These are phyloP conservation scores for Ophiostoma australiae DNA, from an alignment of 2,329 filamentous ascomycete species.

Conservation along the genomic window DNA sequence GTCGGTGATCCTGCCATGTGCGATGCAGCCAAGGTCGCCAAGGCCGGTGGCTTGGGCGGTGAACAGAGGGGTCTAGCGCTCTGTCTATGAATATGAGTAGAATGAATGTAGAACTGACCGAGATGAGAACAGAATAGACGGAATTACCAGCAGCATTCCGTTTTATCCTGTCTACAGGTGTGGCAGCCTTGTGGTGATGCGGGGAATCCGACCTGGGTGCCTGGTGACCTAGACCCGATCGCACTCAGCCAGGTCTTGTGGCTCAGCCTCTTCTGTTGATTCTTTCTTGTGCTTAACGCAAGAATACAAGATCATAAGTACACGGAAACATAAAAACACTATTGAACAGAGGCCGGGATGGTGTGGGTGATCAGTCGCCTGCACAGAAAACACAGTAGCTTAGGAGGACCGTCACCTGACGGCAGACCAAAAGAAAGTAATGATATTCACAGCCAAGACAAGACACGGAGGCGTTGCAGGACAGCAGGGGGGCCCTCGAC, in stretches of 20 bases:
- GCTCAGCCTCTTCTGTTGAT: neutral
- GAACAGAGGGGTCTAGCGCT: neutral
- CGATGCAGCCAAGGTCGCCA: slow-evolving; percentile 13
- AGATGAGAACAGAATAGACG: no score
- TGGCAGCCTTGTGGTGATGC: slow-evolving; percentile 2
- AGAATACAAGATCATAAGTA: neutral
- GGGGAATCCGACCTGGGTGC: neutral
- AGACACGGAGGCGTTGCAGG: neutral
- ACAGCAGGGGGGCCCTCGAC: neutral
- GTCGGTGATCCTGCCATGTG: neutral
- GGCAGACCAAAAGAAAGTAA: neutral
- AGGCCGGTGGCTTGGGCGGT: neutral
- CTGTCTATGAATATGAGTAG: neutral
- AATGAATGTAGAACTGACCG: neutral
- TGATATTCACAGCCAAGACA: neutral
- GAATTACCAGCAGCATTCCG: neutral
- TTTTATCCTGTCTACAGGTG: neutral
- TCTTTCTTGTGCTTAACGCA: neutral
- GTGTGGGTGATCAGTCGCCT: neutral
- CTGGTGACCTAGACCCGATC: neutral
- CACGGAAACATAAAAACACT: neutral
- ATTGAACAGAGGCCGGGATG: neutral
- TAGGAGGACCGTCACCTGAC: neutral
- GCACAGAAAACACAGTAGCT: neutral
- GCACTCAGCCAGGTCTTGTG: neutral